Conservation (phyloP, 1,139 yeast species). For the Yamadazyma triangularis region DNA sequence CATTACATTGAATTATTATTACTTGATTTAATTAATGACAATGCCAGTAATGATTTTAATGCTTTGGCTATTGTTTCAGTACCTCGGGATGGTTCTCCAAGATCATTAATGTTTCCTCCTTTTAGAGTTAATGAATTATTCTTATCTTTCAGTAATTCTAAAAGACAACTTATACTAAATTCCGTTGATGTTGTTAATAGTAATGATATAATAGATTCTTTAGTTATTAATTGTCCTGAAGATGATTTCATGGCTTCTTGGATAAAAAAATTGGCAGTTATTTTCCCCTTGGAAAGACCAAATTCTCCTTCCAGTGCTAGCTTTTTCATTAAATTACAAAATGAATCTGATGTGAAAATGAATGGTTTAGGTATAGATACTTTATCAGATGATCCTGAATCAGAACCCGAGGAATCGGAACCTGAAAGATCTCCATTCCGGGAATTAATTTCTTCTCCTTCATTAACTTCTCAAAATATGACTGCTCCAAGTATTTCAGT, state of each 20-base stretch:
- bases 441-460: slow-evolving; percentile 20
- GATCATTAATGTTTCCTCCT: slow-evolving; percentile 42
- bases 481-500: neutral
- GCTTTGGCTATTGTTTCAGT: slow-evolving; percentile 37
- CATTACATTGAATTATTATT: slow-evolving; percentile 26
- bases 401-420: slow-evolving; percentile 2
- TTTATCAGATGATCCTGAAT: slow-evolving; percentile 16
- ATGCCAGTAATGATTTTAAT: slow-evolving; percentile 19
- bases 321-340: slow-evolving; percentile 19
- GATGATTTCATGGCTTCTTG: slow-evolving; percentile 20
- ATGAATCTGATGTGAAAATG: slow-evolving; percentile 17
- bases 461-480: slow-evolving; percentile 4
- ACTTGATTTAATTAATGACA: slow-evolving; percentile 20
- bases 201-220: slow-evolving; percentile 4
- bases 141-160: slow-evolving; percentile 14
- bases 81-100: slow-evolving; percentile 11
- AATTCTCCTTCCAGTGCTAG: slow-evolving; percentile 19
- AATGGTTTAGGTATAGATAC: slow-evolving; percentile 35
- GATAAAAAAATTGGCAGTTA: slow-evolving; percentile 23
- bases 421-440: slow-evolving; percentile 12
- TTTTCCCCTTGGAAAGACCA: slow-evolving; percentile 28
- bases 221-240: slow-evolving; percentile 15
- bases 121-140: slow-evolving; percentile 21
- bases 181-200: slow-evolving; percentile 19
- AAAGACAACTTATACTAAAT: slow-evolving; percentile 19